Evolutionary conservation across 345 rosid genomes (phyloP), one percentile per base, ranked within the genome.

Genomic region (Ceriops decandra): DNA sequence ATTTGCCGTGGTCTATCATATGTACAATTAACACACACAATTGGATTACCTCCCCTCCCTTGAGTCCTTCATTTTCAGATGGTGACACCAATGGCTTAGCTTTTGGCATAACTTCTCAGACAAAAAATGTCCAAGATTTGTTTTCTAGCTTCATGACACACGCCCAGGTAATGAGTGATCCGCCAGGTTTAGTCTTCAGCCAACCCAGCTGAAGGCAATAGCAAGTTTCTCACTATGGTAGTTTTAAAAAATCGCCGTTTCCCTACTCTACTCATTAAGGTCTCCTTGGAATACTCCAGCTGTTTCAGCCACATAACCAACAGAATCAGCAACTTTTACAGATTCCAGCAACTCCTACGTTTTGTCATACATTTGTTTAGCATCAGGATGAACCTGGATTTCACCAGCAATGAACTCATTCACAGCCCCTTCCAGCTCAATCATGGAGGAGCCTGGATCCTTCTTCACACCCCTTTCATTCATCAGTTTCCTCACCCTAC

Each of bases 141-240:
- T 42, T 42, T 42, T 13, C 17, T 13, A 13, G 19, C 4, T 13
- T 13, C 49, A 11, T 11, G 47, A 13, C 47, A 38, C 46, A 38
- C 13, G 0, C 47, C 10, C 47, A 38, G 47, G 1, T 81, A 72
- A n/a, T 81, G 66, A 36, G 73, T 78, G 46, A 6, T 81, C 13
- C 74, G 2, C 82, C 73, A 0, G 73, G 67, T 69, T 68, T 68
- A 2, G 81, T 77, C 67, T 67, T 71, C 56, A 72, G 60, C 58
- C 76, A 59, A 5, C 88, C 88, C 17, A 13, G 0, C 17, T 42
- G 5, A 71, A 74, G 8, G 84, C 88, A 59, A 80, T 78, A 27
- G 83, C 88, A 9, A 80, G 83, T 66, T 81, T 80, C 76, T 81
- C 84, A 13, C 82, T 78, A 16, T 81, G 84, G 68, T 66, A 69